Percentiles rank a stretch among this genome's conserved stretches.
phyloP scores from a whole-genome alignment of 345 rosid genomes.

The Salix arbutifolia region DNA sequence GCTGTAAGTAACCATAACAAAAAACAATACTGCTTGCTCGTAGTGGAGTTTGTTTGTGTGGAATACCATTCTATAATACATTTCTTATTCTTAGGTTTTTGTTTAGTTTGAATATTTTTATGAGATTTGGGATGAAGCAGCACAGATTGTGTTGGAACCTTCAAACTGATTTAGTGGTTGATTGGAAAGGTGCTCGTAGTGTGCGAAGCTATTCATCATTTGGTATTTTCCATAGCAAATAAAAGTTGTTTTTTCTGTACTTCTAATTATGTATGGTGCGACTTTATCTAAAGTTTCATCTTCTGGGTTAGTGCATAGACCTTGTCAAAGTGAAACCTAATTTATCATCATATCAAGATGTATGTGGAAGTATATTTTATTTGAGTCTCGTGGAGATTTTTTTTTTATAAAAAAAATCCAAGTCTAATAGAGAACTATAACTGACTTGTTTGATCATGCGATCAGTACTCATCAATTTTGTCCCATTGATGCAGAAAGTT shows the following conservation, averaged over 20 bases:
- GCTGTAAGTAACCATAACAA: neutral
- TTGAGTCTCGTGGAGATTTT: neutral
- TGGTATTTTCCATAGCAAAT: neutral
- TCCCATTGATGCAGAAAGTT: conserved; percentile 1
- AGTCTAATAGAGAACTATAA: neutral
- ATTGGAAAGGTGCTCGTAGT: neutral
- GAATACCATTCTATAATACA: neutral
- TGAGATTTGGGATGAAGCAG: neutral
- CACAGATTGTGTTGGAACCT: neutral
- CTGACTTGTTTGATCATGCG: neutral
- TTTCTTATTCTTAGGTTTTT: neutral
- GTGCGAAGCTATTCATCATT: neutral
- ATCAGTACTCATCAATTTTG: neutral
- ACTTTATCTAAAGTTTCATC: neutral
- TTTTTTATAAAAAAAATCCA: neutral
- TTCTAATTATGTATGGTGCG: neutral
- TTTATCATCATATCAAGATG: neutral
- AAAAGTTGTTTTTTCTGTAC: neutral
- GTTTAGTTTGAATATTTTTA: neutral
- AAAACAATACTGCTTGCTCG: neutral
- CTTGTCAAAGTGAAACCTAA: neutral
- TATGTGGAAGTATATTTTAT: neutral
- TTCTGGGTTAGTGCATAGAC: neutral
- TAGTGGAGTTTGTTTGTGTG: neutral
- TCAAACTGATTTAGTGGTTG: neutral